Evolutionary conservation across 2,329 filamentous ascomycete species (phyloP), one percentile per base, ranked within the genome.

Genomic region (Penicillium sp.): DNA sequence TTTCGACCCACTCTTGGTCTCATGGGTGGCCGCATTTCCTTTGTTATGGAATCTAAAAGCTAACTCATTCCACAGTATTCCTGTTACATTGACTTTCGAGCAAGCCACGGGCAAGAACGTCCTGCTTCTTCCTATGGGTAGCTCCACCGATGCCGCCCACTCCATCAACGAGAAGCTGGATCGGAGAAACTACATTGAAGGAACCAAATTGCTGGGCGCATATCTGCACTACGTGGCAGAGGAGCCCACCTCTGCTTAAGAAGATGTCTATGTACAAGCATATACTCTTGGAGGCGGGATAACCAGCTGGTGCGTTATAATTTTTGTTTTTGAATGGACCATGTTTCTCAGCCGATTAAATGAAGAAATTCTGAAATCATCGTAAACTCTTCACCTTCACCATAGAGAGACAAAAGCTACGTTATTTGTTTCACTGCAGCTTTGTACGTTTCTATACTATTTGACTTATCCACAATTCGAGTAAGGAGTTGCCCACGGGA

Each of bases 141-240:
- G 89, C 79, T 95, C 89, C 39, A 99, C 92, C 1, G 94, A 97
- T 71, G 92, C 89, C 38, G 94, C 94, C 7, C 94, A 99, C 77
- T 96, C 90, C 30, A 95, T 96, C 75, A 99, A 99, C 73, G 94
- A 97, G 83, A 96, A 96, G 82, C 80, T 99, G 51, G 94, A 99
- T 74, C 91, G 89, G 82, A 85, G 83, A 69, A 99, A 99, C 77
- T 99, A 99, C 73, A 95, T 99, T 67, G 91, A 99, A 79, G 94
- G 94, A 44, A 96, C 89, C 65, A 99, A 99, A 83, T 76, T 99
- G 57, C 76, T 99, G 51, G 94, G 94, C 43, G 89, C 92, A 3
- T 99, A 99, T 72, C 77, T 99, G 69, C 92, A 97, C 76, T 96
- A 96, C 64, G 91, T 96, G 60, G 91, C 92, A 2, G 90, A 92